phyloP scores from a whole-genome alignment of 257 asterid species.

The Solanum piurae region DNA sequence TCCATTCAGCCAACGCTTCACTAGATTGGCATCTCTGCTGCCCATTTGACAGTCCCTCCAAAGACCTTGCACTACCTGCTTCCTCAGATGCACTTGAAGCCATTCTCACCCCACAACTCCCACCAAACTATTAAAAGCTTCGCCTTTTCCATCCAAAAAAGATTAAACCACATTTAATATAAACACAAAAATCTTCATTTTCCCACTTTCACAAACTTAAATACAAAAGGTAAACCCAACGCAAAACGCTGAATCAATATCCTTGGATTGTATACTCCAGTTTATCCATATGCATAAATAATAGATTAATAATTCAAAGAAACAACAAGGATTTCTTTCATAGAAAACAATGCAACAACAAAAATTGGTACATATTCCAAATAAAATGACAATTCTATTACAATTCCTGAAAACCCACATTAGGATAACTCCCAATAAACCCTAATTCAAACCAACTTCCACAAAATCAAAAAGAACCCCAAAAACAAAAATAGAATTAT shows the following conservation, averaged over 20 bases:
- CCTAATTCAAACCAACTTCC: not conserved
- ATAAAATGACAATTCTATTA: not conserved
- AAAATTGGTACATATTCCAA: not conserved
- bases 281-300: not conserved
- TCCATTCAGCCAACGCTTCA: conserved; percentile 72
- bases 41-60: conserved; percentile 44
- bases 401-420: not conserved
- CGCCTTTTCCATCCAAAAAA: conserved; percentile 25
- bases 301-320: not conserved
- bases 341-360: not conserved
- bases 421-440: not conserved
- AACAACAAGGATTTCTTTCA: not conserved
- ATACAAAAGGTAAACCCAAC: not conserved
- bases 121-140: conserved; percentile 34
- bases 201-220: not conserved
- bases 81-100: conserved; percentile 43
- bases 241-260: not conserved
- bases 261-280: not conserved
- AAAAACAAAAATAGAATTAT: not conserved
- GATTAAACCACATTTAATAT: not conserved
- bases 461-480: not conserved
- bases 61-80: conserved; percentile 45
- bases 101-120: conserved; percentile 50
- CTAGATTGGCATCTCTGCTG: conserved; percentile 49
- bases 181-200: not conserved